Evolutionary conservation across 2,329 filamentous ascomycete genomes (phyloP).

Genomic region (Lizonia empirigonia): DNA sequence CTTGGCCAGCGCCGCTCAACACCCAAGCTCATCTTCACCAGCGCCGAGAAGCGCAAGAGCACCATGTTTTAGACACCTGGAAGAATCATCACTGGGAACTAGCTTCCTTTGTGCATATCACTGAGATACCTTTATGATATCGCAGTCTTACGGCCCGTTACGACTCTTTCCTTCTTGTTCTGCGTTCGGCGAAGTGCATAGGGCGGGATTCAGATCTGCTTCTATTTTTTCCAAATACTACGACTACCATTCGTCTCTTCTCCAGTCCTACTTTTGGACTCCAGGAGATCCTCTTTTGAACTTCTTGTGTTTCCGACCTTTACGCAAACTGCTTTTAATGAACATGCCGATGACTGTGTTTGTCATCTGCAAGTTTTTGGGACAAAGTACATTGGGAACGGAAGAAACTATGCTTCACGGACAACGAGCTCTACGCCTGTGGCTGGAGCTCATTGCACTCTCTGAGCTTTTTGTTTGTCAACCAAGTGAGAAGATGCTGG

Average conservation of each 20-base stretch:
- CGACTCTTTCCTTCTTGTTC: slow-evolving; percentile 41
- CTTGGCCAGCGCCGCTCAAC: slow-evolving; percentile 74
- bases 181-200: slow-evolving; percentile 35
- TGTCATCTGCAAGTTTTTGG: slow-evolving; percentile 24
- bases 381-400: slow-evolving; percentile 18
- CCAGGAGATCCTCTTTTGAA: slow-evolving; percentile 35
- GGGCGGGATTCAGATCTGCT: slow-evolving; percentile 24
- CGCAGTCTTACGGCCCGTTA: slow-evolving; percentile 46
- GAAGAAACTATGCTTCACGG: slow-evolving; percentile 24
- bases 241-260: slow-evolving; percentile 42
- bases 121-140: slow-evolving; percentile 32
- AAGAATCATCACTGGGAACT: slow-evolving; percentile 22
- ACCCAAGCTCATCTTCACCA: slow-evolving; percentile 85
- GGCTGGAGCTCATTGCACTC: slow-evolving; percentile 46
- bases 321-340: slow-evolving; percentile 45
- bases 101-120: slow-evolving; percentile 46
- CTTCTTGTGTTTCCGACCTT: slow-evolving; percentile 33
- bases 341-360: slow-evolving; percentile 38
- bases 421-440: slow-evolving; percentile 44
- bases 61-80: slow-evolving; percentile 59
- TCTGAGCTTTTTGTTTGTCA: slow-evolving; percentile 31
- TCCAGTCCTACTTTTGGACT: slow-evolving; percentile 15
- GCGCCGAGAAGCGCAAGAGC: slow-evolving; percentile 87
- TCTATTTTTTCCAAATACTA: slow-evolving; percentile 30
- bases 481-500: slow-evolving; percentile 15